A percentile compares a stretch with the other conserved stretches of the same genome.
These are phyloP conservation scores for Tardiomyces depauwii DNA, from an alignment of 1,139 yeast species.

Conservation along the genomic window DNA sequence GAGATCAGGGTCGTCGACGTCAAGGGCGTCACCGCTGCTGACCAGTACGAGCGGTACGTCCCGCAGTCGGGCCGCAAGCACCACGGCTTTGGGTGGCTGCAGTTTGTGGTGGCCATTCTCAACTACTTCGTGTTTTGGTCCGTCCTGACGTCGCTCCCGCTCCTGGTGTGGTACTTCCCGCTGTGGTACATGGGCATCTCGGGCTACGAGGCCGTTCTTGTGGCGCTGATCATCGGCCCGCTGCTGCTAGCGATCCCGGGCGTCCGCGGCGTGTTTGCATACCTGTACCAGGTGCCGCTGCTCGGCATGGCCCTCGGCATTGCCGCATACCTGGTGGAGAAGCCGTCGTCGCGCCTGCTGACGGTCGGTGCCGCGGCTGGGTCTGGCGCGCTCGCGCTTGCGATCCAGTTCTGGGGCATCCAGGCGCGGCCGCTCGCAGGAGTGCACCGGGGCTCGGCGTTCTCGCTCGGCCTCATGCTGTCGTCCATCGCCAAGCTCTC, in stretches of 20 bases:
- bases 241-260: constrained; percentile 44
- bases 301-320: constrained; percentile 58
- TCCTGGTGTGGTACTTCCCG: constrained; percentile 95
- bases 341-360: constrained; percentile 61
- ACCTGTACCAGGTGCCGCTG: constrained; percentile 38
- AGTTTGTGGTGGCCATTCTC: constrained; percentile 19
- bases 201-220: constrained; percentile 74
- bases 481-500: constrained; percentile 69
- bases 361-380: constrained; percentile 56
- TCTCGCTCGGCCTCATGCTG: constrained; percentile 58
- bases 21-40: constrained; percentile 23
- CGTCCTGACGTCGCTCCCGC: constrained; percentile 62
- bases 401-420: constrained; percentile 44
- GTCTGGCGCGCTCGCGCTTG: constrained; percentile 51
- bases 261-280: constrained; percentile 39
- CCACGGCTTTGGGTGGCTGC: constrained; percentile 18
- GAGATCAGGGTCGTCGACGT: constrained; percentile 35
- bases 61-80: constrained; percentile 9
- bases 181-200: constrained; percentile 97
- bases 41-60: constrained; percentile 9
- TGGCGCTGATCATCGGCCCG: constrained; percentile 44
- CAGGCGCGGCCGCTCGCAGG: constrained; percentile 34
- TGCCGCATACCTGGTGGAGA: constrained; percentile 57
- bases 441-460: constrained; percentile 47
- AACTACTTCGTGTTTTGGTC: constrained; percentile 68